Evolutionary conservation across 1,284 basidiomycete species (phyloP), one percentile per base, ranked within the genome.

Genomic region (Cryptococcus jaspeensis): DNA sequence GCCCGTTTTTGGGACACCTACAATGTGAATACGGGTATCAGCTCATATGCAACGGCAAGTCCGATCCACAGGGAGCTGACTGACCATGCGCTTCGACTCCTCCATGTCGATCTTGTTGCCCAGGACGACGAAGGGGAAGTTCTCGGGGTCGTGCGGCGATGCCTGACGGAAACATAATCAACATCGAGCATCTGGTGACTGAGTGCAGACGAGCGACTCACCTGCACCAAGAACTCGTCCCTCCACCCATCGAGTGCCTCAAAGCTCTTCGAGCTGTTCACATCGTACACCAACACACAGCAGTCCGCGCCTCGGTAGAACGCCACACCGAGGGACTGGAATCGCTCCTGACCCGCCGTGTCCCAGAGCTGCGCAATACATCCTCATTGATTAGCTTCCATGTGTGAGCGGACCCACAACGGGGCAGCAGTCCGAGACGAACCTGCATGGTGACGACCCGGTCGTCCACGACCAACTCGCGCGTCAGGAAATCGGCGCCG

Each of bases 31-130:
- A 6, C 9, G 49, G 35, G 11, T 38, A 18, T 56, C 28, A 35
- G 38, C 9, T 37, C 9, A 37, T 18, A 36, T 2, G 18, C 16
- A 39, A 3, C 16, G 3, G 28, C 5, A 8, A 40, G 15, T 12
- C 23, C 12, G 36, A 2, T 23, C 20, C 15, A 18, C 2, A 25
- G 23, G 38, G 40, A 44, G 35, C 16, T 6, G 51, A 76, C 84
- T 58, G 60, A 93, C 95, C 86, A 96, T 93, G 66, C 96, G 86
- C 81, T 98, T 99, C 77, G 88, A 90, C 82, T 99, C 95, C 81
- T 99, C 96, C 73, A 98, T 90, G 78, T 99, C 96, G 78, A 99
- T 96, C 90, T 99, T 99, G 83, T 99, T 99, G 20, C 96, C 96
- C 57, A 99, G 81, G 7, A 99, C 92, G 57, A 97, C 92, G 73